Percentiles rank a stretch among this genome's conserved stretches.
Conservation (phyloP, 2,329 filamentous ascomycete species). For the Hypoxylon sp. region DNA sequence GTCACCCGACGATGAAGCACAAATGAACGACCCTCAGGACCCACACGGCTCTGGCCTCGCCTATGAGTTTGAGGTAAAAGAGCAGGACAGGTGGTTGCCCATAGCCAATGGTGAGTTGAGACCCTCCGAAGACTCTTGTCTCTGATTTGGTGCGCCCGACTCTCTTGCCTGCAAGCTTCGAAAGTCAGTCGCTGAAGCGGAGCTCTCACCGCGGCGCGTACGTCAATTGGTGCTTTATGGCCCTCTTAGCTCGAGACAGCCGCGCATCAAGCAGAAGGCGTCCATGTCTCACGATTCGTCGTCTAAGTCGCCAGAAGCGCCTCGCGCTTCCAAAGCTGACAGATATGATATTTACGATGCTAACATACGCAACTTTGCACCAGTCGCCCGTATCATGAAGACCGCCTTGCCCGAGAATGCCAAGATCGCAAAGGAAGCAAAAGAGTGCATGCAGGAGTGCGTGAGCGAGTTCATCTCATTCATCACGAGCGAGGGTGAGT, state of each 20-base stretch:
- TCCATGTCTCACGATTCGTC: slow-evolving; percentile 73
- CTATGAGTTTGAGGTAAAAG: slow-evolving; percentile 98
- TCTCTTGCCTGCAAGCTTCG: slow-evolving; percentile 55
- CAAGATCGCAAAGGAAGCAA: slow-evolving; percentile 98
- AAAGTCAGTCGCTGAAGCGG: slow-evolving; percentile 65
- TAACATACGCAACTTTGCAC: slow-evolving; percentile 94
- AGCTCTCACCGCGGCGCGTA: slow-evolving; percentile 55
- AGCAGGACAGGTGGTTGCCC: slow-evolving; percentile 99
- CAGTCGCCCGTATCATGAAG: slow-evolving; percentile 99
- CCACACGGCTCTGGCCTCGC: slow-evolving; percentile 81
- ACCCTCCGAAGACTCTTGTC: slow-evolving; percentile 53
- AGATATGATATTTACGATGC: slow-evolving; percentile 77
- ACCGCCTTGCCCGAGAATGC: slow-evolving; percentile 96
- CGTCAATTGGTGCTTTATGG: slow-evolving; percentile 56
- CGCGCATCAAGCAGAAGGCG: slow-evolving; percentile 55
- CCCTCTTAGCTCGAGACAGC: slow-evolving; percentile 59
- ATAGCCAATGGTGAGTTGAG: slow-evolving; percentile 98
- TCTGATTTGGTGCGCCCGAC: slow-evolving; percentile 68
- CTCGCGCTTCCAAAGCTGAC: slow-evolving; percentile 63
- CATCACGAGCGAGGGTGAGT: slow-evolving; percentile 98
- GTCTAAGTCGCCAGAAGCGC: slow-evolving; percentile 65
- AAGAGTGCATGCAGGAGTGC: slow-evolving; percentile 99
- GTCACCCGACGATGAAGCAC: slow-evolving; percentile 93
- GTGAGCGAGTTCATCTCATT: slow-evolving; percentile 99
- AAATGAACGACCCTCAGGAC: slow-evolving; percentile 90